These are phyloP conservation scores for Phytophthora colocasiae DNA, from an alignment of 352 stramenopile genomes.

Conservation along the genomic window DNA sequence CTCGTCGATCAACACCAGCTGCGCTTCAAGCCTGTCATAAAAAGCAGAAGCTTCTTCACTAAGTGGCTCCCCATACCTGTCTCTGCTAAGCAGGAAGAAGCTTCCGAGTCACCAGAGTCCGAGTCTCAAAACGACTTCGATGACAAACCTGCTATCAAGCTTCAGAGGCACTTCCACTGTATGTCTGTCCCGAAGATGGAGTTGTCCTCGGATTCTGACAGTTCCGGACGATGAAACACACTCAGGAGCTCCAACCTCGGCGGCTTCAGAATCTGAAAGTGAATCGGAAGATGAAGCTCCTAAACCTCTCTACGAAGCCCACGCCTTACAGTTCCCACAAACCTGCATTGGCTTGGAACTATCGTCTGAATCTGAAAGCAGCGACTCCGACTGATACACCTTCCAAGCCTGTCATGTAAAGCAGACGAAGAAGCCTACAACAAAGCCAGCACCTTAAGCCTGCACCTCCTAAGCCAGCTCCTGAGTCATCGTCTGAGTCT, in stretches of 20 bases:
- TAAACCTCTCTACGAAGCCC: constrained; percentile 17
- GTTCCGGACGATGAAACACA: constrained; percentile 29
- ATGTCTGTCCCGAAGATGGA: constrained; percentile 19
- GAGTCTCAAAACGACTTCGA: constrained; percentile 23
- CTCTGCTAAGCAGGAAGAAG: background rate
- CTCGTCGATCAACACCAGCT: background rate
- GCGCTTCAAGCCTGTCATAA: background rate
- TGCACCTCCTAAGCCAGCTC: constrained; percentile 4
- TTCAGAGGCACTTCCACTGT: background rate
- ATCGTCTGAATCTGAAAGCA: constrained; percentile 37
- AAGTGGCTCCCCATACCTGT: background rate
- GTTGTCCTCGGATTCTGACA: constrained; percentile 32
- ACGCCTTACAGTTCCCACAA: constrained; percentile 16
- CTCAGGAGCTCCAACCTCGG: too few relatives aligned
- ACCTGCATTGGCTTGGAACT: constrained; percentile 19
- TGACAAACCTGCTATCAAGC: constrained; percentile 9
- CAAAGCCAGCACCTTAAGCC: background rate
- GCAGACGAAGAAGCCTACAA: constrained; percentile 15
- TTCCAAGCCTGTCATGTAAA: constrained; percentile 13
- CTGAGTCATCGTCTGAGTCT: constrained; percentile 20
- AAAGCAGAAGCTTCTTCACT: background rate
- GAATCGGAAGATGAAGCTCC: constrained; percentile 15
- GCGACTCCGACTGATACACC: constrained; percentile 15
- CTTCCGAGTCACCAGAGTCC: constrained; percentile 5
- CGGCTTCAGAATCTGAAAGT: constrained; percentile 13